These are phyloP conservation scores for Capsicum baccatum DNA, from an alignment of 257 asterid genomes.

Conservation along the genomic window DNA sequence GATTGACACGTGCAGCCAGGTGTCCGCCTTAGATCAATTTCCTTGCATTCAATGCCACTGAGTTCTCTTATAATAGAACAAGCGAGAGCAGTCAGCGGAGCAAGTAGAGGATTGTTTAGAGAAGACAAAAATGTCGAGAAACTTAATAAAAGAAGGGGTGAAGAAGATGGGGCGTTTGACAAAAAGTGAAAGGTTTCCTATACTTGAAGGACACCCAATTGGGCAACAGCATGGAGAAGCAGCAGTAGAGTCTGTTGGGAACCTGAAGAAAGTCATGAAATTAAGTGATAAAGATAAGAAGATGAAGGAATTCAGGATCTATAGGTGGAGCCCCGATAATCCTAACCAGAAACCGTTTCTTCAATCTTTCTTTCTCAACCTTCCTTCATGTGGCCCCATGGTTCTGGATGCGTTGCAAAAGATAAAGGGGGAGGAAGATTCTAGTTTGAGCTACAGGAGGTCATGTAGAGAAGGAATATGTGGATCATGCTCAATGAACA, in stretches of 20 bases:
- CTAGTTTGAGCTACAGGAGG: conserved; percentile 64
- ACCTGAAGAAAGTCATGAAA: conserved; percentile 25
- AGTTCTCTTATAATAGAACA: background rate
- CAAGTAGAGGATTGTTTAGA: background rate
- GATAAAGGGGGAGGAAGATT: conserved; percentile 67
- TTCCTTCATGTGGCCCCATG: conserved; percentile 78
- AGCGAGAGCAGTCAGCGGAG: background rate
- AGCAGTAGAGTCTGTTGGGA: conserved; percentile 43
- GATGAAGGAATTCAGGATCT: conserved; percentile 72
- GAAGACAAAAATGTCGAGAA: conserved; percentile 39
- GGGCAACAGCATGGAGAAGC: conserved; percentile 62
- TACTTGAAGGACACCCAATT: conserved; percentile 53
- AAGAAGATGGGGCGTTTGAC: conserved; percentile 37
- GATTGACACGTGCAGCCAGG: conserved; percentile 44
- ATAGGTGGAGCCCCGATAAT: conserved; percentile 69
- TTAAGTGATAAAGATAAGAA: background rate
- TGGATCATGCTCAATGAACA: conserved; percentile 84
- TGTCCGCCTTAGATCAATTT: conserved; percentile 26
- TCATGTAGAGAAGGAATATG: conserved; percentile 86
- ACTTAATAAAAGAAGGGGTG: conserved; percentile 45
- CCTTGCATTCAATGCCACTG: background rate
- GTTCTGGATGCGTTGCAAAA: conserved; percentile 72
- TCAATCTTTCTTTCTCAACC: conserved; percentile 62
- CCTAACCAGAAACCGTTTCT: conserved; percentile 65
- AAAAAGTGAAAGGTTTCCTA: conserved; percentile 47